These are phyloP conservation scores for Saccharomycopsis guyanensis DNA, from an alignment of 805 yeast genomes.

Conservation along the genomic window DNA sequence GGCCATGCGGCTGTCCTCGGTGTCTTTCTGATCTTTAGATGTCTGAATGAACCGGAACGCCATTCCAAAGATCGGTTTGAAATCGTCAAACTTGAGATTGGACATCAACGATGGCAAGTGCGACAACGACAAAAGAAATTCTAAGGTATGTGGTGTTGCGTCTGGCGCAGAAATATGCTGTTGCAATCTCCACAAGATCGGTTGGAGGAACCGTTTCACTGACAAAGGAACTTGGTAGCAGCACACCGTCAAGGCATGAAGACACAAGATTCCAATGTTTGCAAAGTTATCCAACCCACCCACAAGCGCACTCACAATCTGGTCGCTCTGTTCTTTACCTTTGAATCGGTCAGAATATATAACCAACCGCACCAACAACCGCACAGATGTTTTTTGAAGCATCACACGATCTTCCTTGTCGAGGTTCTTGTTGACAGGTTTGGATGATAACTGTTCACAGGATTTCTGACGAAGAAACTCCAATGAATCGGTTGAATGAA, in stretches of 20 bases:
- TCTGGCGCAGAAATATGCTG: constrained; percentile 63
- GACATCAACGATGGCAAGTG: constrained; percentile 60
- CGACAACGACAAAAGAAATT: constrained; percentile 60
- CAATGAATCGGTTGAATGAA: constrained; percentile 4
- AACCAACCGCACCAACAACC: constrained; percentile 12
- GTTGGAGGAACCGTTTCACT: constrained; percentile 57
- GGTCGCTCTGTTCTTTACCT: constrained; percentile 10
- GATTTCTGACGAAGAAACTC: constrained; percentile 2
- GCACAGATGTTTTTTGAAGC: constrained; percentile 11
- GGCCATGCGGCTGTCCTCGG: constrained; percentile 36
- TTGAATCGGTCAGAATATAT: constrained; percentile 11
- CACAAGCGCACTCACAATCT: constrained; percentile 11
- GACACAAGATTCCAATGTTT: constrained; percentile 66
- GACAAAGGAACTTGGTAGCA: constrained; percentile 76
- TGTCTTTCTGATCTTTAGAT: constrained; percentile 39
- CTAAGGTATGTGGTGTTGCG: constrained; percentile 67
- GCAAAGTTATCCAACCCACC: constrained; percentile 30
- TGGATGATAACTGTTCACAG: constrained; percentile 3
- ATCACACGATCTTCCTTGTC: constrained; percentile 9
- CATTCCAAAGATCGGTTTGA: constrained; percentile 73
- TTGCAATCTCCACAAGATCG: constrained; percentile 67
- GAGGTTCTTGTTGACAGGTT: background rate
- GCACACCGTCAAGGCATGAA: constrained; percentile 67
- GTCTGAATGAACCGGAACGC: constrained; percentile 74
- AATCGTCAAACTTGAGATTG: constrained; percentile 70